Percentiles rank a stretch among this genome's conserved stretches.
phyloP scores from a whole-genome alignment of 345 rosid genomes.

The Murraya paniculata region DNA sequence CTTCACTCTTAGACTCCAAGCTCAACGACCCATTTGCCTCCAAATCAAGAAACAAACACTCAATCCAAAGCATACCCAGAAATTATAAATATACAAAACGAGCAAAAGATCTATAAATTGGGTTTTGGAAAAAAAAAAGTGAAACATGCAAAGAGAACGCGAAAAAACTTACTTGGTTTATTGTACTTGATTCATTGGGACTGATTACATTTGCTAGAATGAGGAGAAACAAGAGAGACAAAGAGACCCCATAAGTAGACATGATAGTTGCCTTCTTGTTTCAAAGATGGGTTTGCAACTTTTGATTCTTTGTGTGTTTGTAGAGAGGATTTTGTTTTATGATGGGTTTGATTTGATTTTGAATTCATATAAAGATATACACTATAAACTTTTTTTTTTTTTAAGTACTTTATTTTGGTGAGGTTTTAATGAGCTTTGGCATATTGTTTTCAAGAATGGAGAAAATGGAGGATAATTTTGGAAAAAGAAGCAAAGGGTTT shows the following conservation, averaged over 20 bases:
- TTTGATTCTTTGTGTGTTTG: not conserved
- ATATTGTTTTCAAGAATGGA: not conserved
- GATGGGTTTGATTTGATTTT: not conserved
- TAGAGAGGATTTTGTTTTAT: not conserved
- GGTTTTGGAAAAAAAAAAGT: not conserved
- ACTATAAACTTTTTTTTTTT: not conserved
- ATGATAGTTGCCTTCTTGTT: slow-evolving; percentile 1
- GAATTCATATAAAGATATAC: not conserved
- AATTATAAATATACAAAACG: slow-evolving; percentile 12
- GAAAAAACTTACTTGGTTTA: slow-evolving; percentile 38
- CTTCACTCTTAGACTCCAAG: slow-evolving; percentile 27
- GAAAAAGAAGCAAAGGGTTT: not conserved
- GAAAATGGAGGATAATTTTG: not conserved
- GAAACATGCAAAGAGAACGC: not conserved
- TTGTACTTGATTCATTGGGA: slow-evolving; percentile 28
- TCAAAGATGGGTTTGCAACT: no score
- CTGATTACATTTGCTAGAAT: slow-evolving; percentile 28
- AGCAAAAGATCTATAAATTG: slow-evolving; percentile 8
- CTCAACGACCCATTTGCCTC: slow-evolving; percentile 48
- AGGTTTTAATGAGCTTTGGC: not conserved
- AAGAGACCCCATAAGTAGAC: slow-evolving; percentile 29
- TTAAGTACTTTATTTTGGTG: not conserved
- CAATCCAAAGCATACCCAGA: slow-evolving; percentile 32
- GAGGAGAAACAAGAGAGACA: slow-evolving; percentile 31
- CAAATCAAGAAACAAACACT: slow-evolving; percentile 25